Evolutionary conservation across 2,329 filamentous ascomycete genomes (phyloP).

Genomic region (Venturiaceae sp.): DNA sequence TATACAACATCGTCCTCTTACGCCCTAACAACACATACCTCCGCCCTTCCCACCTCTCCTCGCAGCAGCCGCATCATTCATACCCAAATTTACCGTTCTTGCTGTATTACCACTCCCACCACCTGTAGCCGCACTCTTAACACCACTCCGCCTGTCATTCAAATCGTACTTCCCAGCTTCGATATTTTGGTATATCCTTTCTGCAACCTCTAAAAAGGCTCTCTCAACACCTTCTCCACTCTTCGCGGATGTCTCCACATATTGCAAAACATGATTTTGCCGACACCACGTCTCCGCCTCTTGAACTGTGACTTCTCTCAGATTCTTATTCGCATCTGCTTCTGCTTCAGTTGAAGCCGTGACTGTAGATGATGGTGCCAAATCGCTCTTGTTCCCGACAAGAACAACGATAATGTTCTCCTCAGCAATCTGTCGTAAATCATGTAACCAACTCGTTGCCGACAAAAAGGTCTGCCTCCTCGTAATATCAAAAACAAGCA

Average conservation of each 20-base stretch:
- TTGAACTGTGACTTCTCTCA: constrained; percentile 67
- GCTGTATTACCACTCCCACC: constrained; percentile 28
- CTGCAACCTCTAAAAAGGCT: constrained; percentile 86
- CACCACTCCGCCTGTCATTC: constrained; percentile 83
- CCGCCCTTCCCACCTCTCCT: constrained; percentile 11
- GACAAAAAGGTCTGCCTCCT: constrained; percentile 76
- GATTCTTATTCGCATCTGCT: constrained; percentile 37
- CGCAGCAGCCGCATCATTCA: constrained; percentile 27
- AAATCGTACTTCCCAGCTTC: constrained; percentile 91
- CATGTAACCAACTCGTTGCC: constrained; percentile 87
- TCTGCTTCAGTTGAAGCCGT: constrained; percentile 11
- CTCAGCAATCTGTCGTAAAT: constrained; percentile 89
- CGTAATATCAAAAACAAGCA: constrained; percentile 93
- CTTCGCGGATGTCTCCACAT: constrained; percentile 95
- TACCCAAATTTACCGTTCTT: constrained; percentile 32
- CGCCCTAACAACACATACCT: neutral
- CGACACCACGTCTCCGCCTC: constrained; percentile 89
- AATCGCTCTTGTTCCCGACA: constrained; percentile 90
- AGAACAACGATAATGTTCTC: constrained; percentile 90
- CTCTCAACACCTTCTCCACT: constrained; percentile 88
- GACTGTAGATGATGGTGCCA: constrained; percentile 44
- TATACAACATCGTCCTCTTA: neutral
- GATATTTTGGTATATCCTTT: constrained; percentile 94
- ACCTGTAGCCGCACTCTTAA: constrained; percentile 58
- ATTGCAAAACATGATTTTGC: constrained; percentile 77